Evolutionary conservation across 148 eudicot species (phyloP).

Genomic region (Camellia lanceoleosa): DNA sequence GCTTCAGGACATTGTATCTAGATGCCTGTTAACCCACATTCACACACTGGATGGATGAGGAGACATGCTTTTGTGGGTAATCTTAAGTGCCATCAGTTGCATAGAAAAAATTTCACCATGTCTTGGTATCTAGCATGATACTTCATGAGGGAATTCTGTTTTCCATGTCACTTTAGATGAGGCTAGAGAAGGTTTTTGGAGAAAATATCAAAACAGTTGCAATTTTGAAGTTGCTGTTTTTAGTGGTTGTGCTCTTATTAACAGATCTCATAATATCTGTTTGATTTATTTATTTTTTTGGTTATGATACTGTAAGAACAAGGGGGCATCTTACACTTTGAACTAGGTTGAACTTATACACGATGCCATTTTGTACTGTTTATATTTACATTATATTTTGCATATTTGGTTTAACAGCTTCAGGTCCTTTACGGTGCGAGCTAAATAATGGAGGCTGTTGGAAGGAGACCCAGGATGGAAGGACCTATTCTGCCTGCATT

Average conservation of each 20-base stretch:
- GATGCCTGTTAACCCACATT: background rate
- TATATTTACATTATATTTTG: background rate
- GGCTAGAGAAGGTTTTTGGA: background rate
- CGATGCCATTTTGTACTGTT: background rate
- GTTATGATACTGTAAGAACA: background rate
- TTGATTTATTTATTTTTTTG: background rate
- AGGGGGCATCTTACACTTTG: background rate
- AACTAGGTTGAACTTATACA: background rate
- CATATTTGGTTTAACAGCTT: slow-evolving; percentile 42
- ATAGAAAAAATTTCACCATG: background rate
- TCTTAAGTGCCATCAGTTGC: background rate
- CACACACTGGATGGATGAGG: background rate
- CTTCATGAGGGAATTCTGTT: background rate
- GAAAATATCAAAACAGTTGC: background rate
- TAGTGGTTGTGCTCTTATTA: background rate
- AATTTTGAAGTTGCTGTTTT: background rate
- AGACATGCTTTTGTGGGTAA: background rate
- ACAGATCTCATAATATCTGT: background rate
- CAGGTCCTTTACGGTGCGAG: slow-evolving; percentile 70
- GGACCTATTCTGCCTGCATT: slow-evolving; percentile 77
- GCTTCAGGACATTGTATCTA: background rate
- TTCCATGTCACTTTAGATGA: background rate
- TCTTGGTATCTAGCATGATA: background rate
- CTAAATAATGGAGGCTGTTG: slow-evolving; percentile 93
- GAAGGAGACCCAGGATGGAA: slow-evolving; percentile 66